These are phyloP conservation scores for Colletotrichum sp. DNA, from an alignment of 2,329 filamentous ascomycete species.

Conservation along the genomic window DNA sequence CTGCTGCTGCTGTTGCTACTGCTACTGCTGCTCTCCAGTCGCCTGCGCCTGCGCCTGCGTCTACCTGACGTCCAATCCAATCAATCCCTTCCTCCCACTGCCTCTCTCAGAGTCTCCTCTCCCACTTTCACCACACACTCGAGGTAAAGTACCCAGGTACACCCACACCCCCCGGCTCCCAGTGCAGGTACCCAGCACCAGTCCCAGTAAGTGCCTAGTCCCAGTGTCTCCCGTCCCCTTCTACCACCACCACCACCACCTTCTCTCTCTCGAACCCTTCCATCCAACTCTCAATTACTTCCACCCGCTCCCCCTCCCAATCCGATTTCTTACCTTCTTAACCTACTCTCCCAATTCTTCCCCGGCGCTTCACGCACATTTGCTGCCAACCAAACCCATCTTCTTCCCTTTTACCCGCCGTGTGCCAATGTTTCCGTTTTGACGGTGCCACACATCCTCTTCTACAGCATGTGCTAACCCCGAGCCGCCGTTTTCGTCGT, in stretches of 20 bases:
- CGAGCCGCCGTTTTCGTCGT: conserved; percentile 20
- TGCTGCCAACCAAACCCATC: not conserved
- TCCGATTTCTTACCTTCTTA: conserved; percentile 4
- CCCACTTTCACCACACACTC: not conserved
- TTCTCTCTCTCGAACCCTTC: conserved; percentile 10
- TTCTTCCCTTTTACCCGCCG: conserved; percentile 5
- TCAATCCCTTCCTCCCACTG: conserved; percentile 2
- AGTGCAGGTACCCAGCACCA: not conserved
- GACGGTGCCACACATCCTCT: conserved; percentile 17
- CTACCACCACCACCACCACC: not conserved
- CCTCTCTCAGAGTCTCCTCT: not conserved
- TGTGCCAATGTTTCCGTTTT: conserved; percentile 12
- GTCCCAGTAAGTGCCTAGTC: not conserved
- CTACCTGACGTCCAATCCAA: not conserved
- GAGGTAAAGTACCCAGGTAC: not conserved
- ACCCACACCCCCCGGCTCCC: not conserved
- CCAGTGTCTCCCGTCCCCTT: not conserved
- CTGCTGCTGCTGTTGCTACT: not conserved
- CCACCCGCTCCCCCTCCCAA: not conserved
- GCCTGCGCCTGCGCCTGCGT: conserved; percentile 2
- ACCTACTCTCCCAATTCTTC: conserved; percentile 7
- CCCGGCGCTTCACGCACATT: not conserved
- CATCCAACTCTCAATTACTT: conserved; percentile 10
- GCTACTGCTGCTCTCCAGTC: not conserved
- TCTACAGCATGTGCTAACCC: conserved; percentile 23